Percentiles rank a stretch among this genome's conserved stretches.
phyloP scores from a whole-genome alignment of 179 eudicot species.

The Patellifolia procumbens region DNA sequence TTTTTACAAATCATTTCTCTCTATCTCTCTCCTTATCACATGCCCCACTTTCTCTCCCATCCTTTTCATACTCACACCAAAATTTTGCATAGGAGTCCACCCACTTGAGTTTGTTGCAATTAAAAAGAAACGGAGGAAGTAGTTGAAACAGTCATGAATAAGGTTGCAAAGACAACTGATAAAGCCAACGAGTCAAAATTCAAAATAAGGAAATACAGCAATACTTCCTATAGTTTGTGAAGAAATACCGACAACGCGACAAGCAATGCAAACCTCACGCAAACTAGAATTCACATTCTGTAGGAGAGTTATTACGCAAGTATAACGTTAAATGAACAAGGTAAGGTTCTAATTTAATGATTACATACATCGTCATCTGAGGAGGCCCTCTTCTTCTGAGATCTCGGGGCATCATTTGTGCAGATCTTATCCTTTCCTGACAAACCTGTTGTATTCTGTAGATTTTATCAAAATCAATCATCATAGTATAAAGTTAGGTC shows the following conservation, averaged over 20 bases:
- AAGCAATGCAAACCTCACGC: not conserved
- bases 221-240: too few relatives aligned
- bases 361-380: constrained; percentile 36
- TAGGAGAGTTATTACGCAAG: not conserved
- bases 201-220: not conserved
- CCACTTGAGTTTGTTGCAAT: too few relatives aligned
- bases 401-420: constrained; percentile 23
- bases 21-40: too few relatives aligned
- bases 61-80: too few relatives aligned
- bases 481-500: not conserved
- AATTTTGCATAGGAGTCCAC: too few relatives aligned
- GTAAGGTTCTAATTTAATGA: not conserved
- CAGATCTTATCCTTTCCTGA: constrained; percentile 24
- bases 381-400: constrained; percentile 31
- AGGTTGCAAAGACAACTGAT: too few relatives aligned
- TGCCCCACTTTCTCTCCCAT: too few relatives aligned
- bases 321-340: not conserved
- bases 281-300: too few relatives aligned
- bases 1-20: too few relatives aligned
- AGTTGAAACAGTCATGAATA: too few relatives aligned
- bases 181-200: too few relatives aligned
- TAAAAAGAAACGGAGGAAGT: not conserved
- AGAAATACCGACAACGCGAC: too few relatives aligned
- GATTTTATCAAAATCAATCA: constrained; percentile 4
- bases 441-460: constrained; percentile 24